Evolutionary conservation across 2,329 filamentous ascomycete species (phyloP).

Genomic region (Uncinocarpus reesii): DNA sequence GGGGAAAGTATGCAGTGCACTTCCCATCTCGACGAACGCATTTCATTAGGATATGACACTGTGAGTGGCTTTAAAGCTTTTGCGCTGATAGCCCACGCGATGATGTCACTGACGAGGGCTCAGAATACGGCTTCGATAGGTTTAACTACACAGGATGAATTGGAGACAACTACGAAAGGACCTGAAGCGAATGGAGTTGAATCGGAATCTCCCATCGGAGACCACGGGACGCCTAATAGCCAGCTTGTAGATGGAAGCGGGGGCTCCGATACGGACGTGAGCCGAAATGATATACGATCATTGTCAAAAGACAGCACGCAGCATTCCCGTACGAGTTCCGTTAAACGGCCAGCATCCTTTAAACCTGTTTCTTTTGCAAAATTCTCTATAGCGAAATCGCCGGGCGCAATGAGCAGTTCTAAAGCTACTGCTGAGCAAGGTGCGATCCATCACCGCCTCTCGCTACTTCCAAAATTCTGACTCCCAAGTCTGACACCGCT

Average conservation of each 20-base stretch:
- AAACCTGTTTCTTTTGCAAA: conserved; percentile 59
- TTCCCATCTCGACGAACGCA: background rate
- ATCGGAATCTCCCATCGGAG: conserved; percentile 30
- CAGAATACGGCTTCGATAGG: conserved; percentile 6
- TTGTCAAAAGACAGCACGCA: conserved; percentile 34
- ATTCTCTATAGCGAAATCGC: conserved; percentile 54
- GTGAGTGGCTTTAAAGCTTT: conserved; percentile 22
- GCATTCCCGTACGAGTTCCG: conserved; percentile 39
- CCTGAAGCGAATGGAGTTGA: conserved; percentile 31
- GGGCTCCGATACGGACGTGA: conserved; percentile 55
- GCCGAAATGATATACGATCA: conserved; percentile 42
- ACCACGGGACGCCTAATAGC: conserved; percentile 30
- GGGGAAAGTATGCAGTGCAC: conserved; percentile 4
- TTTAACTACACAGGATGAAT: conserved; percentile 6
- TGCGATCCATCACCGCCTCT: conserved; percentile 21
- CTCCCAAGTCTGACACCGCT: background rate
- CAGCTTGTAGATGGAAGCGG: conserved; percentile 38
- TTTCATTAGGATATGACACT: conserved; percentile 12
- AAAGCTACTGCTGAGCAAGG: conserved; percentile 47
- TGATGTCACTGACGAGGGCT: conserved; percentile 1
- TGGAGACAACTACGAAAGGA: conserved; percentile 22
- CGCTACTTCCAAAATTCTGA: conserved; percentile 1
- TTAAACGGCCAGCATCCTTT: conserved; percentile 53
- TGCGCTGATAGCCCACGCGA: background rate
- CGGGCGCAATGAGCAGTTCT: conserved; percentile 41